Conservation (phyloP, 176 grass and related monocot species). For the Carex littledalei region DNA sequence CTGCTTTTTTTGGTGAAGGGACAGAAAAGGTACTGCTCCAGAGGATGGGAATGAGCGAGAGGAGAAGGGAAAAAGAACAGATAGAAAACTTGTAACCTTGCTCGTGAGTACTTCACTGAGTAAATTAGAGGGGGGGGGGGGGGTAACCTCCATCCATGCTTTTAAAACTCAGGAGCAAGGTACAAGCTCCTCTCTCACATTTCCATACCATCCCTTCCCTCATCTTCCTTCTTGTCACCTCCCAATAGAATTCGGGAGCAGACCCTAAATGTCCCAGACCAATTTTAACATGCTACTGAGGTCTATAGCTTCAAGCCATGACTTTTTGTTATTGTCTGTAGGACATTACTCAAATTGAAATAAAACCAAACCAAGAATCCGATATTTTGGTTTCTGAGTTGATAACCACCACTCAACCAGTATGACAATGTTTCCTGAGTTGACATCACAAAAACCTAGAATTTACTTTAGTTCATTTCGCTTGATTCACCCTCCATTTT, state of each 20-base stretch:
- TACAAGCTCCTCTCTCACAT: no score
- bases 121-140: no score
- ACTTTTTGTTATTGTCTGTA: neutral
- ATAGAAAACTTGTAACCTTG: no score
- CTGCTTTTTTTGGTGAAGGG: neutral
- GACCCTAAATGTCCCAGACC: neutral
- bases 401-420: neutral
- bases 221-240: no score
- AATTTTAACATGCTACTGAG: neutral
- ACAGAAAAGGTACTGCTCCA: neutral
- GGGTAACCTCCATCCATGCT: no score
- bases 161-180: no score
- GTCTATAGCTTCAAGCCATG: neutral
- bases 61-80: no score
- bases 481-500: neutral
- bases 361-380: neutral
- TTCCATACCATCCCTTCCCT: no score
- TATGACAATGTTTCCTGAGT: neutral
- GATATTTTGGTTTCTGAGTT: neutral
- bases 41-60: no score
- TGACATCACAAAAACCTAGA: neutral
- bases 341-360: neutral
- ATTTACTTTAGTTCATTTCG: neutral
- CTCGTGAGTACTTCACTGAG: no score
- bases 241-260: no score